Conservation (phyloP, 331 rosid species). For the Spiraea crenata region DNA sequence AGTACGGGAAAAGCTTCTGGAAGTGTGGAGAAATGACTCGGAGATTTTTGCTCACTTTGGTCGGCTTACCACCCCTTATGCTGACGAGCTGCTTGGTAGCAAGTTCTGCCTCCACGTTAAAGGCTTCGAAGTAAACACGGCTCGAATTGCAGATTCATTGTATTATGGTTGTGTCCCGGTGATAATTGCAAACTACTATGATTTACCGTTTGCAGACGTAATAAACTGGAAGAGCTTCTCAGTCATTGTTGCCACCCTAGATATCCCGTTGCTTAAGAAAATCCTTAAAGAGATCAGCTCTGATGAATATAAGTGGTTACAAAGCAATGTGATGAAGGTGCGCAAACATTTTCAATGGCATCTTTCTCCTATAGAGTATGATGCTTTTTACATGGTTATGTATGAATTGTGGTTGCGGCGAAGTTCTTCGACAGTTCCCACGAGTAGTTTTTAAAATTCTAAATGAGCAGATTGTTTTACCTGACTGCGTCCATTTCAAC, state of each 20-base stretch:
- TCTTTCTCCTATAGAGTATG: conserved; percentile 53
- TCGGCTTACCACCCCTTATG: conserved; percentile 69
- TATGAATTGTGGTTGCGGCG: conserved; percentile 85
- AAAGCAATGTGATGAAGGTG: conserved; percentile 64
- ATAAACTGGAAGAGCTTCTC: conserved; percentile 84
- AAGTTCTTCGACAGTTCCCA: conserved; percentile 39
- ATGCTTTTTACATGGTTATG: conserved; percentile 83
- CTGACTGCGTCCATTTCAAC: background rate
- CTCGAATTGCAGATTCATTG: conserved; percentile 71
- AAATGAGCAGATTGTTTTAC: background rate
- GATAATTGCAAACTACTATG: conserved; percentile 70
- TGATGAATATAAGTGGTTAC: conserved; percentile 47
- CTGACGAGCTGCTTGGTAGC: conserved; percentile 67
- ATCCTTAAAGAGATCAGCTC: conserved; percentile 50
- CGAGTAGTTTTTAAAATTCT: conserved; percentile 9
- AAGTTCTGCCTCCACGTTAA: conserved; percentile 87
- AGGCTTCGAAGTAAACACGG: conserved; percentile 88
- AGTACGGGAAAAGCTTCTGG: conserved; percentile 44
- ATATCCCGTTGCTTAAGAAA: conserved; percentile 61
- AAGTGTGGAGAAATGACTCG: conserved; percentile 62
- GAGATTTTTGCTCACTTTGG: conserved; percentile 74
- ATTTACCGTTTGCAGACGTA: conserved; percentile 72
- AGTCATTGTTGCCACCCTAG: conserved; percentile 57
- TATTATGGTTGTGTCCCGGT: conserved; percentile 89
- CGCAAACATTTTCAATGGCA: conserved; percentile 87